These are phyloP conservation scores for Tylopilus plumbeoviolaceoides DNA, from an alignment of 768 basidiomycete species.

Conservation along the genomic window DNA sequence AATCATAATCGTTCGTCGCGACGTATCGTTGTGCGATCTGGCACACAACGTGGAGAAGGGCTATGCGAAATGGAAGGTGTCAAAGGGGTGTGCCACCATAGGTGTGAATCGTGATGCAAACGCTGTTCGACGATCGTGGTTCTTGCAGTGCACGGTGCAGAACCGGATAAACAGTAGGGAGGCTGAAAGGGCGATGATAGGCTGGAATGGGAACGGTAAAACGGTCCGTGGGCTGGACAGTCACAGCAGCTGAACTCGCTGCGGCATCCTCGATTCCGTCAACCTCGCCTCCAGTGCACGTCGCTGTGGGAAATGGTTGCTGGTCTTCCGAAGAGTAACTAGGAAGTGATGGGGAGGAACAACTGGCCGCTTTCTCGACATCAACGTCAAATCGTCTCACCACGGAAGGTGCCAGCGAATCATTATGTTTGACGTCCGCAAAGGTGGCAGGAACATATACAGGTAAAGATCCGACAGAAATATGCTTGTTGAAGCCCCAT, in stretches of 20 bases:
- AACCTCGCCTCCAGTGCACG: not conserved
- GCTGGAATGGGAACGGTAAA: conserved; percentile 3
- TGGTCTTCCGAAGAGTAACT: conserved; percentile 7
- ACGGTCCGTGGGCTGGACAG: not conserved
- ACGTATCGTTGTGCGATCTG: conserved; percentile 11
- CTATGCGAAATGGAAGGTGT: not conserved
- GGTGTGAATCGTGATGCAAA: conserved; percentile 17
- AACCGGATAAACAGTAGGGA: conserved; percentile 6
- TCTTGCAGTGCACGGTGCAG: not conserved
- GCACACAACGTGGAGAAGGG: conserved; percentile 4
- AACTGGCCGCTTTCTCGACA: conserved; percentile 12
- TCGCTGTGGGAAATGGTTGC: not conserved
- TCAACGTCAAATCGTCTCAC: conserved; percentile 8
- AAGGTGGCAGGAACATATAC: conserved; percentile 5
- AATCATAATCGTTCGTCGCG: conserved; percentile 14
- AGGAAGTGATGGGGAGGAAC: conserved; percentile 13
- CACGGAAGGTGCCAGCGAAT: not conserved
- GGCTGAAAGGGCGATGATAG: conserved; percentile 16
- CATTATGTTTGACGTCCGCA: conserved; percentile 4
- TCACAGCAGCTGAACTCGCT: not conserved
- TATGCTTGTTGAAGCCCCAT: conserved; percentile 8
- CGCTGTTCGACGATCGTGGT: conserved; percentile 1
- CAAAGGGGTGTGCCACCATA: conserved; percentile 1
- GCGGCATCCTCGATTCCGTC: not conserved
- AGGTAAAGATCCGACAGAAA: conserved; percentile 16